Evolutionary conservation across 139 green algal species (phyloP).

Genomic region (Diplosphaera chodatii): DNA sequence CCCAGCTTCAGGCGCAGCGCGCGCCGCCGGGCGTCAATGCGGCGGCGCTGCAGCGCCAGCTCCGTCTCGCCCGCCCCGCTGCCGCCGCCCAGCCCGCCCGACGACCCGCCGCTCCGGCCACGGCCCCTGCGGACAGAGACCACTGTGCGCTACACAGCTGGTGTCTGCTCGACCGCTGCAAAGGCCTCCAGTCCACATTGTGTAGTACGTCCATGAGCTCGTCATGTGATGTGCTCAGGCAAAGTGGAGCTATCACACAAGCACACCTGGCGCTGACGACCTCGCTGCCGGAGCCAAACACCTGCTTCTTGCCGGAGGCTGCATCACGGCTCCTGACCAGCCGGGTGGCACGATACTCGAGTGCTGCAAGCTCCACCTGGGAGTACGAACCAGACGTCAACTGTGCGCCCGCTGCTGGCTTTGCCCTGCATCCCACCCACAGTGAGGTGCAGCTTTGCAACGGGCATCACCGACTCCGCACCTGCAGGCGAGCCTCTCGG

Average conservation of each 20-base stretch:
- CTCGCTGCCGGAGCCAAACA: constrained; percentile 32
- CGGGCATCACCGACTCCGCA: constrained; percentile 1
- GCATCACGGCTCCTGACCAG: constrained; percentile 39
- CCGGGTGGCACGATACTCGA: constrained; percentile 42
- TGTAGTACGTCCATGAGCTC: too few relatives aligned
- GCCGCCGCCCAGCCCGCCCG: constrained; percentile 44
- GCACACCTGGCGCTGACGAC: constrained; percentile 49
- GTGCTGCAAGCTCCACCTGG: constrained; percentile 58
- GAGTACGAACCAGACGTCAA: too few relatives aligned
- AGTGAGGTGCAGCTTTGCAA: too few relatives aligned
- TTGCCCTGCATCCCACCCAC: too few relatives aligned
- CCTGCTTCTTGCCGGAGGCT: constrained; percentile 6
- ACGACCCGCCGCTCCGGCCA: constrained; percentile 24
- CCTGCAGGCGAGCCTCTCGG: constrained; percentile 53
- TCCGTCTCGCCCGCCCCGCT: constrained; percentile 47
- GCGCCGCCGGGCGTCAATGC: constrained; percentile 24
- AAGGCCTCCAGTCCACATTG: too few relatives aligned
- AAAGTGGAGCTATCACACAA: too few relatives aligned
- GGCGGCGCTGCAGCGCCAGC: constrained; percentile 46
- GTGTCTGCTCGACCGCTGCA: too few relatives aligned
- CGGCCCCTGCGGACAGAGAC: constrained; percentile 16
- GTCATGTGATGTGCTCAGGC: too few relatives aligned
- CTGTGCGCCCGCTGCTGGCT: too few relatives aligned
- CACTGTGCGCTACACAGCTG: background rate
- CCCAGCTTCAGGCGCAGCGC: constrained; percentile 30